Evolutionary conservation across 31 red algal species (phyloP), one percentile per base, ranked within the genome.

Genomic region (Odonthalia washingtoniensis): DNA sequence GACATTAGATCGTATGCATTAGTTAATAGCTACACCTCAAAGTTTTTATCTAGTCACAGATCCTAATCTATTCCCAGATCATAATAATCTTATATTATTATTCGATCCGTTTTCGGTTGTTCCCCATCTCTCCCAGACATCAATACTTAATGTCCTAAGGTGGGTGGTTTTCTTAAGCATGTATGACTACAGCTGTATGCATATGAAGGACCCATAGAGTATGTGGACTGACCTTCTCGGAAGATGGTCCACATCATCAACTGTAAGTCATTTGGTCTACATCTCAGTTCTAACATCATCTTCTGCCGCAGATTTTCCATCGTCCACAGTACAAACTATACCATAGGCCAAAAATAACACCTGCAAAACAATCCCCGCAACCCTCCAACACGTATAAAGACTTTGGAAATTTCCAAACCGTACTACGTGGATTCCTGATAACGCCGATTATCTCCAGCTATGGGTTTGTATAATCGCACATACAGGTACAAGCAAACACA

Each of bases 71-170:
- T 57, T 14, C 21, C 9, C 49, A 21, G 66, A 70, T 26, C 66
- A 70, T 70, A 65, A 61, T 27, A 78, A 78, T 31, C 74, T 87
- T 34, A 78, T 87, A 42, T 87, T 78, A 45, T 24, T 87, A 28
- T 87, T 87, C 74, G 84, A 87, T 73, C 84, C 84, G 31, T 30
- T 87, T 64, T 77, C 73, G 17, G 57, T 78, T 12, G 61, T 78
- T 3, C 52, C 46, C 14, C 72, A 78, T 36, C 33, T 87, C 3
- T 65, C 84, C 33, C 21, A 16, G 27, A 77, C 65, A 3, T 53
- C 61, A n/a, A 41, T 28, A 4, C 74, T 45, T 37, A 87, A 66
- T 21, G 0, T 78, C 0, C 72, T 78, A 18, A 14, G 84, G 33
- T 68, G 84, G 84, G 84, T 45, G 3, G 84, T 87, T 44, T 30